Base-by-base conservation (phyloP, 1,284 basidiomycete species). In the Leccinum griseonigrum region DNA sequence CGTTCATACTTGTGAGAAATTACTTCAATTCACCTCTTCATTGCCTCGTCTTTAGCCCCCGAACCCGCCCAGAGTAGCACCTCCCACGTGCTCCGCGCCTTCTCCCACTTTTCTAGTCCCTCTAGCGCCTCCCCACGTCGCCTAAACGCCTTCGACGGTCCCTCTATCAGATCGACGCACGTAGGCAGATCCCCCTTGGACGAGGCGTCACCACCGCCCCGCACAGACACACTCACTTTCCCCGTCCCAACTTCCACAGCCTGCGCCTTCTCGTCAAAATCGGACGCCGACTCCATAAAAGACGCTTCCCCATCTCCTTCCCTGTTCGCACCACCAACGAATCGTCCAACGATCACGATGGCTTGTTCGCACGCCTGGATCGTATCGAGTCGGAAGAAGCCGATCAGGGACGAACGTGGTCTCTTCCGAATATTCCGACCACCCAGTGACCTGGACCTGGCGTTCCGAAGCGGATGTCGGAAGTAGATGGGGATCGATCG, bases 111-210 rank as follows among this genome's bases (percentile, higher is more conserved):
- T 77, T 99, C 97, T 60, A 81, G 80, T 60, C 88, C 91, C 74
- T 98, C 97, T 64, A 85, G 83, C 16, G 93, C 94, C 74, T 94
- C 91, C 1, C 95, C 97, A 18, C 96, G 86, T 61, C 94, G 82
- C 57, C 84, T 85, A 61, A 90, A 79, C 6, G 95, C 94, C 75
- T 98, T 98, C 46, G 91, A 82, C 54, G 92, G 79, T 5, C 85
- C 90, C 61, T 94, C 93, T 0, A 79, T 82, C 32, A 98, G 80
- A 72, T 94, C 90, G 11, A 96, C 81, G 5, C 64, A 67, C 1
- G 61, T 59, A 2, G 61, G 63, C 22, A 63, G 48, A 29, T 62
- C 53, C 14, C 58, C 59, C 40, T 63, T 63, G 36, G 59, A 18
- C 3, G 46, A n/a, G 1, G 56, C 18, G 9, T 77, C 76, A 1